These are phyloP conservation scores for Carex littledalei DNA, from an alignment of 176 grass and related monocot species.

Conservation along the genomic window DNA sequence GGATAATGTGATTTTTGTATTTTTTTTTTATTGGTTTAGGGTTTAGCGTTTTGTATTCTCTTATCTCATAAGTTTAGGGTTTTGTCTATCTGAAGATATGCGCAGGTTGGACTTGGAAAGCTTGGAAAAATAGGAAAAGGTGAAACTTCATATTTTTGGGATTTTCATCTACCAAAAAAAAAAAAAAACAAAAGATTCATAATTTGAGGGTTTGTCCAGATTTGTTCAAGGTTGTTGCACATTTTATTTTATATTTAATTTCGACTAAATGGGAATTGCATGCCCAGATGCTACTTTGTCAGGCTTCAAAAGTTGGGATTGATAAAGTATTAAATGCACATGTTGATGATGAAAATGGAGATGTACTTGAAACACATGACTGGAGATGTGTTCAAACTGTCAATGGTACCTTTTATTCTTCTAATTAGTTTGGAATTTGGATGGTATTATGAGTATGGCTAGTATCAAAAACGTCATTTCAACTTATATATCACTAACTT, in stretches of 20 bases:
- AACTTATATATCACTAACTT: too few species aligned
- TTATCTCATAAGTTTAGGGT: too few species aligned
- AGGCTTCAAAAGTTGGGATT: slow-evolving; percentile 50
- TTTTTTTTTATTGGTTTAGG: too few species aligned
- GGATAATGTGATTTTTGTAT: too few species aligned
- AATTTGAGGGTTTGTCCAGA: not conserved
- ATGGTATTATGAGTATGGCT: too few species aligned
- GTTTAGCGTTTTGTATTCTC: too few species aligned
- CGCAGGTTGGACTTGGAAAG: slow-evolving; percentile 62
- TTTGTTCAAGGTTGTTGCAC: slow-evolving; percentile 8
- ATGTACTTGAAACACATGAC: slow-evolving; percentile 79
- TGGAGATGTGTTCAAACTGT: slow-evolving; percentile 85
- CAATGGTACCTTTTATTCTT: slow-evolving; percentile 44
- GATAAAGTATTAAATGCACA: slow-evolving; percentile 32
- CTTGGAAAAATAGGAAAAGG: slow-evolving; percentile 91
- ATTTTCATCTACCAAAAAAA: not conserved
- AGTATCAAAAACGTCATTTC: too few species aligned
- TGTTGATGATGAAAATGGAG: slow-evolving; percentile 57
- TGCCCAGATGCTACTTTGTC: slow-evolving; percentile 74
- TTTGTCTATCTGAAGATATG: slow-evolving; percentile 44
- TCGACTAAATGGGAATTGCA: slow-evolving; percentile 24
- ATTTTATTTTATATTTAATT: slow-evolving; percentile 1
- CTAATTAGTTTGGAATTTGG: too few species aligned
- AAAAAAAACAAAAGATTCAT: too few species aligned
- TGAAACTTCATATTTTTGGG: slow-evolving; percentile 31